Conservation (phyloP, 148 eudicot genomes). For the Selenicereus undatus region DNA sequence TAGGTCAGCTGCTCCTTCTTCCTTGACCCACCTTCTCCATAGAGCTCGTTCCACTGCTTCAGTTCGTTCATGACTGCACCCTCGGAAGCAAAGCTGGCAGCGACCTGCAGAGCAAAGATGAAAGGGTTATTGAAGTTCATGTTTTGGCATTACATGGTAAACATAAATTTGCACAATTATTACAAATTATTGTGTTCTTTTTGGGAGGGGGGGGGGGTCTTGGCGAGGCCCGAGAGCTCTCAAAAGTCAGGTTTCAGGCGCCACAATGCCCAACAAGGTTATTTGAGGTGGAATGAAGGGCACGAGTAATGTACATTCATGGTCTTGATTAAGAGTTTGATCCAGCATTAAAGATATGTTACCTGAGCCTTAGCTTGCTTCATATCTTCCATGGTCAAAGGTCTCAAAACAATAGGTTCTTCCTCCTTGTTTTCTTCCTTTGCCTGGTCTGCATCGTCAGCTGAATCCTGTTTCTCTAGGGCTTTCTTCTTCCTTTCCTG, state of each 20-base stretch:
- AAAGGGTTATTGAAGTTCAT: too few relatives aligned
- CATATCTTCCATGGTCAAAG: constrained; percentile 93
- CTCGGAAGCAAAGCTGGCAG: constrained; percentile 83
- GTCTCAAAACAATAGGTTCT: constrained; percentile 57
- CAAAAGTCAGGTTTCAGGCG: background rate
- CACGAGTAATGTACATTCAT: too few relatives aligned
- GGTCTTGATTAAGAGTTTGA: background rate
- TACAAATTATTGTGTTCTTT: too few relatives aligned
- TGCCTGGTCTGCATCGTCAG: constrained; percentile 36
- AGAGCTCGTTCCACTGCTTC: constrained; percentile 86
- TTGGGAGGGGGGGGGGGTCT: too few relatives aligned
- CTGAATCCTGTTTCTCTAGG: constrained; percentile 47
- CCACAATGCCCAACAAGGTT: too few relatives aligned
- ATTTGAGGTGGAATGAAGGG: too few relatives aligned
- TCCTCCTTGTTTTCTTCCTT: constrained; percentile 54
- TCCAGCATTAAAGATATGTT: background rate
- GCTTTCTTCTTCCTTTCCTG: constrained; percentile 64
- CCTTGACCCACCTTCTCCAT: constrained; percentile 95
- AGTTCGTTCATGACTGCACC: constrained; percentile 82
- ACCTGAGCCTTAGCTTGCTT: constrained; percentile 94
- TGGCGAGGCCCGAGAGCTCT: background rate
- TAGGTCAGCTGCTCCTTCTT: constrained; percentile 83
- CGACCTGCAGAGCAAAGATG: constrained; percentile 47
- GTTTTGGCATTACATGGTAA: too few relatives aligned
- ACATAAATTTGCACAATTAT: too few relatives aligned